Percentiles rank a stretch among this genome's conserved stretches.
phyloP scores from a whole-genome alignment of 176 grass and related monocot species.

The Ensete ventricosum region DNA sequence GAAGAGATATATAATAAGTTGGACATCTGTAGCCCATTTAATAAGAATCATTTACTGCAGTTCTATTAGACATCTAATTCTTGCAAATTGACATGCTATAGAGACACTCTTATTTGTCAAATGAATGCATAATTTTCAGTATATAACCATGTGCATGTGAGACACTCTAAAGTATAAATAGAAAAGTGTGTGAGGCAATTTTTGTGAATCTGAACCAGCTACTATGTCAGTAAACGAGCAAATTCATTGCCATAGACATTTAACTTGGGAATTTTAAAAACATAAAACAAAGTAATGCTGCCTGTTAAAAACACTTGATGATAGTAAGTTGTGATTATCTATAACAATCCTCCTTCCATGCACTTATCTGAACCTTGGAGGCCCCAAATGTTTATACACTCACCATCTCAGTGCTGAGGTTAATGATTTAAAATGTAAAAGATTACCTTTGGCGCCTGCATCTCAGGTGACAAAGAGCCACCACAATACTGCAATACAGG shows the following conservation, averaged over 20 bases:
- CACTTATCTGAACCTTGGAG: neutral
- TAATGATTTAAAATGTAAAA: too few species aligned
- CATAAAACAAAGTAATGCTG: neutral
- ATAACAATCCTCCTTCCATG: neutral
- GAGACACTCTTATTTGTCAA: neutral
- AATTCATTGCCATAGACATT: neutral
- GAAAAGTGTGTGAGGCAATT: neutral
- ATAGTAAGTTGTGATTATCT: neutral
- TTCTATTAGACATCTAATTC: neutral
- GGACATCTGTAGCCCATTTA: too few species aligned
- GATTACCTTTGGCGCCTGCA: slow-evolving; percentile 90
- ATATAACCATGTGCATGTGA: neutral
- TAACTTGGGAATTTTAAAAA: neutral
- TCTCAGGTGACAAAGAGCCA: slow-evolving; percentile 82
- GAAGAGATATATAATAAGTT: too few species aligned
- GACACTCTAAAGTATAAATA: neutral
- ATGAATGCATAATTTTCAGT: neutral
- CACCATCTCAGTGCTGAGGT: too few species aligned
- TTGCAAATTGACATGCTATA: neutral
- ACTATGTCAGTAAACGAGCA: neutral
- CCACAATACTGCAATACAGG: slow-evolving; percentile 84
- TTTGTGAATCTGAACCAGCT: neutral
- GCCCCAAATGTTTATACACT: too few species aligned
- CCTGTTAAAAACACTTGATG: neutral
- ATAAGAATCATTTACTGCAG: too few species aligned